Evolutionary conservation across 345 rosid species (phyloP), one percentile per base, ranked within the genome.

Genomic region (Populus ilicifolia): DNA sequence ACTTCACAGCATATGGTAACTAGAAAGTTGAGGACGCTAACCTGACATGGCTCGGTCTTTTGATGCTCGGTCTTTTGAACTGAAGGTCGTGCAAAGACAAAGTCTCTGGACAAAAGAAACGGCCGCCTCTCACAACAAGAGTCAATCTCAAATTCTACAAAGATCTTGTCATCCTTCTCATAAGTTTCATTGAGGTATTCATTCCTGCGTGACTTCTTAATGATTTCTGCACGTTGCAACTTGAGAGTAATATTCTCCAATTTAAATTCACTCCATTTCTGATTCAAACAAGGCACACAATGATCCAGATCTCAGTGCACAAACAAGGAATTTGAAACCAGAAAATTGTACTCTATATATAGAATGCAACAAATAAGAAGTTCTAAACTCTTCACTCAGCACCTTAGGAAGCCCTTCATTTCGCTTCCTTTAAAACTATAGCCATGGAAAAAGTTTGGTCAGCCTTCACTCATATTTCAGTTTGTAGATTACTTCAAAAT

Each of bases 91-190:
- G 84, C 87, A 59, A 82, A 59, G 72, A 83, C 87, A 50, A 83
- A 84, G 75, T 84, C 89, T 77, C 87, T 81, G 1, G 87, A 87
- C 17, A 83, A 79, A 48, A 87, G 77, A 77, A 84, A 80, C 25
- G 89, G 89, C 18, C 77, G 80, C 63, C 2, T 48, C 71, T 43
- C 79, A 63, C 70, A 76, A 64, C 70, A n/a, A 20, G 80, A 64
- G 43, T 77, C 79, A 16, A 84, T 38, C 35, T 84, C 59, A 44
- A 86, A 78, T 27, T 54, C 78, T 29, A 79, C 84, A 65, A 84
- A 82, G 56, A 35, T 72, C 77, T 72, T 80, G 16, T 78, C 72
- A 27, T 73, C 80, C 74, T 74, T 33, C 5, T 33, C 71, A 41
- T 69, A 5, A 25, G 7, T 71, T 10, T 68, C 50, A 36, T 70